phyloP scores from a whole-genome alignment of 2,329 filamentous ascomycete species.

The Phialophora chinensis region DNA sequence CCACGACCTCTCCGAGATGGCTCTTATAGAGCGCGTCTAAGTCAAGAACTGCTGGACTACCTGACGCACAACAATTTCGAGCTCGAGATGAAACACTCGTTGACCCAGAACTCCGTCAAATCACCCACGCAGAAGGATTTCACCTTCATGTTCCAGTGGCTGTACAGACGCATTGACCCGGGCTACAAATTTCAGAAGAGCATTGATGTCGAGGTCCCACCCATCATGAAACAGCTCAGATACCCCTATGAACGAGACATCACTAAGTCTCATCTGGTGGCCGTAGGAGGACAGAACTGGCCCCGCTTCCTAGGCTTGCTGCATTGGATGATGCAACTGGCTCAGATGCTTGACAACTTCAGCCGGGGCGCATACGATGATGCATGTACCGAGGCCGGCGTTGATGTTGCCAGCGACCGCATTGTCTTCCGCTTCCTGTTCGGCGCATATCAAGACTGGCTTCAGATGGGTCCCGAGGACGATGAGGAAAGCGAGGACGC shows the following conservation, averaged over 20 bases:
- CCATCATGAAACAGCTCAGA: constrained; percentile 87
- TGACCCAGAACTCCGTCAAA: constrained; percentile 89
- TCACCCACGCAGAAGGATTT: constrained; percentile 98
- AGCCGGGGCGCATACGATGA: constrained; percentile 81
- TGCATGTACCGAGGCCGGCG: constrained; percentile 82
- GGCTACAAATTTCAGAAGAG: constrained; percentile 91
- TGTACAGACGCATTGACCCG: constrained; percentile 95
- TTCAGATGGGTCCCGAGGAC: constrained; percentile 88
- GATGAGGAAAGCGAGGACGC: constrained; percentile 81
- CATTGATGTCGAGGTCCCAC: constrained; percentile 93
- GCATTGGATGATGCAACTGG: constrained; percentile 99
- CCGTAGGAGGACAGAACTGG: constrained; percentile 97
- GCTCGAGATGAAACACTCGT: constrained; percentile 92
- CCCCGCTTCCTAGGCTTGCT: constrained; percentile 89
- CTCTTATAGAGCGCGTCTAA: constrained; percentile 79
- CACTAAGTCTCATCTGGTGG: constrained; percentile 92
- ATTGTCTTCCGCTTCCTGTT: constrained; percentile 95
- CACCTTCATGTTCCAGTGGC: constrained; percentile 96
- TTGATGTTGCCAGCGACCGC: constrained; percentile 85
- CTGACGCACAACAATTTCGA: constrained; percentile 94
- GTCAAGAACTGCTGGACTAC: constrained; percentile 89
- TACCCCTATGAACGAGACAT: constrained; percentile 97
- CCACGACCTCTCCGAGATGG: constrained; percentile 85
- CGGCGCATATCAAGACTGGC: constrained; percentile 89
- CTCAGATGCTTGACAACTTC: constrained; percentile 90